Base-by-base conservation (phyloP, 208 protist genomes). In the Acanthamoeba lenticulata region DNA sequence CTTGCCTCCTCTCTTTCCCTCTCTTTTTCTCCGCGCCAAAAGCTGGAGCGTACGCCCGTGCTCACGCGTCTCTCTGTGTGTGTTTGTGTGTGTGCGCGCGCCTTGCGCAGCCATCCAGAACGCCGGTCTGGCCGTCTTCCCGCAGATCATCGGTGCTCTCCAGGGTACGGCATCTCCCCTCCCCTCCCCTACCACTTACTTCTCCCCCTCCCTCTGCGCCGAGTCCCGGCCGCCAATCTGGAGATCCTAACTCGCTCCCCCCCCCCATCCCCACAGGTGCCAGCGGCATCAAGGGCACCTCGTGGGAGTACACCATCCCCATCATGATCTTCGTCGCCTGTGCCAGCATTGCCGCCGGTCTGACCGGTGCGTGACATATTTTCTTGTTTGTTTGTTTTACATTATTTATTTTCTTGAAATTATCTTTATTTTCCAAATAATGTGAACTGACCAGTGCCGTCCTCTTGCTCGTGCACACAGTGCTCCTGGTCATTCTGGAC, bases 291-390 rank as follows among this genome's bases (percentile, higher is more conserved):
- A 60, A 49, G 40, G 79, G 47, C 34, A 88, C 44, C 42, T 57
- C 40, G 19, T 60, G 40, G 40, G 13, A 88, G 47, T 88, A 88
- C 45, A 60, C 79, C 27, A 88, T 88, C 47, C 79, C 79, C 38
- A 88, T 88, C 47, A 88, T 88, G 79, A 88, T 88, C 79, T 88
- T 88, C 42, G 79, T 88, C 44, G 40, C 17, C 34, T 88, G 79
- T 34, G 79, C 79, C n/a, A 42, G 79, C 34, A 11, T 88, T 15
- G 79, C 47, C n/a, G 44, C 40, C 17, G 44, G 11, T 21, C 36
- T 88, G 67, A 77, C 67, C 19, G 67, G 67, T 77, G 42, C 7
- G 6, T 36, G 15, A 55, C 38, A 4, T 27, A 5, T 36, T 21
- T 29, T 15, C 19, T 6, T 72, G 7, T 9, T 24, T 24, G 32